Conservation (phyloP, 345 rosid genomes). For the Raphanus raphanistrum region DNA sequence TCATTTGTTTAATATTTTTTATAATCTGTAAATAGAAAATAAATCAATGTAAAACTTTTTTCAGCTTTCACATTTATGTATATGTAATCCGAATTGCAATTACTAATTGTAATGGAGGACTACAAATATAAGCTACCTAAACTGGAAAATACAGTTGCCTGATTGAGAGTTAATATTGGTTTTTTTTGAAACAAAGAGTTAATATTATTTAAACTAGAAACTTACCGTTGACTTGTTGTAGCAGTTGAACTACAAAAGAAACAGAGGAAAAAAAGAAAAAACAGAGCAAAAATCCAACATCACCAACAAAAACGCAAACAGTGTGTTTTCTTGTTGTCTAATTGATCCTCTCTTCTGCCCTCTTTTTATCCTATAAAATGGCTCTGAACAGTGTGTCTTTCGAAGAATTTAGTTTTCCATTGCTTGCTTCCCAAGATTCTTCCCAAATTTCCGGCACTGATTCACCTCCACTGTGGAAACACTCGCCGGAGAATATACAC, state of each 20-base stretch:
- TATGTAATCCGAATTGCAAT: neutral
- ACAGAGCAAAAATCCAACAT: neutral
- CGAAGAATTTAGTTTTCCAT: neutral
- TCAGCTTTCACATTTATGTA: neutral
- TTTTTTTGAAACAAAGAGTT: too few relatives aligned
- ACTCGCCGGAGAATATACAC: conserved; percentile 43
- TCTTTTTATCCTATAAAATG: neutral
- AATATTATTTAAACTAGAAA: neutral
- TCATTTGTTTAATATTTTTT: too few relatives aligned
- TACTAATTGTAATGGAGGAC: neutral
- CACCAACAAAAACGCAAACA: neutral
- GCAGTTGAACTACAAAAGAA: neutral
- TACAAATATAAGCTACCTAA: neutral
- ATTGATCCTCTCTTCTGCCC: neutral
- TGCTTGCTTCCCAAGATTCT: neutral
- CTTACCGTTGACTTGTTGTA: neutral
- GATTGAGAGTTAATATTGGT: neutral
- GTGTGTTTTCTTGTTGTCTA: neutral
- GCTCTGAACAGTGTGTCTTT: neutral
- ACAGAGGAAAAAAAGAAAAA: neutral
- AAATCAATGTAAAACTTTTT: neutral
- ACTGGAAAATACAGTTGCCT: neutral
- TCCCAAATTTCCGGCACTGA: conserved; percentile 38
- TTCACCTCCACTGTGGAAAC: conserved; percentile 75
- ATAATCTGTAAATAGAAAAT: neutral